Evolutionary conservation across 805 yeast genomes (phyloP).

Genomic region (Candida oleophila): DNA sequence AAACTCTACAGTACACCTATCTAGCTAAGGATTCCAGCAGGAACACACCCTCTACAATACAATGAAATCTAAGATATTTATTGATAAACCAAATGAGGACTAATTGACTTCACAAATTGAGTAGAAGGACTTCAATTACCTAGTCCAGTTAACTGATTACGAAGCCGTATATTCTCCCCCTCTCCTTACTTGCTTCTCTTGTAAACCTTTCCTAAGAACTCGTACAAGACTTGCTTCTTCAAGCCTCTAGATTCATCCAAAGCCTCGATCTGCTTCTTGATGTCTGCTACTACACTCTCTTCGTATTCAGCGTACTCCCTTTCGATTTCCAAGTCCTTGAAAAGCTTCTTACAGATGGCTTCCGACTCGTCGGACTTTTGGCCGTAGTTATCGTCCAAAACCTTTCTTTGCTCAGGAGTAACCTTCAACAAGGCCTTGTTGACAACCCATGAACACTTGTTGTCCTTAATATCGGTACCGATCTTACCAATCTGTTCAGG

Average conservation of each 20-base stretch:
- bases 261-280: slow-evolving; percentile 61
- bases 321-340: slow-evolving; percentile 70
- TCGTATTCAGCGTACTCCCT: slow-evolving; percentile 77
- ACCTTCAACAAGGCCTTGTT: slow-evolving; percentile 86
- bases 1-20: too few species aligned
- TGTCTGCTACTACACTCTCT: slow-evolving; percentile 65
- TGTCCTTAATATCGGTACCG: slow-evolving; percentile 97
- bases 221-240: slow-evolving; percentile 79
- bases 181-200: slow-evolving; percentile 72
- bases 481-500: slow-evolving; percentile 97
- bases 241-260: slow-evolving; percentile 93
- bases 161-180: too few species aligned
- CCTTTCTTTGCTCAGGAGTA: slow-evolving; percentile 74
- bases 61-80: too few species aligned
- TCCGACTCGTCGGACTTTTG: slow-evolving; percentile 70
- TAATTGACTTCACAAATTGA: too few species aligned
- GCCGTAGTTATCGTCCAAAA: slow-evolving; percentile 89
- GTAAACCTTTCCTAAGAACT: slow-evolving; percentile 87
- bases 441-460: slow-evolving; percentile 97
- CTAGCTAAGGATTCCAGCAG: too few species aligned
- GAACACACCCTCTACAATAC: too few species aligned
- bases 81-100: too few species aligned
- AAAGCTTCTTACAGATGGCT: slow-evolving; percentile 67
- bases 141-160: too few species aligned
- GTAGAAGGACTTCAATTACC: too few species aligned